These are phyloP conservation scores for Saccharomyces hybrid DNA, from an alignment of 1,139 yeast genomes.

Conservation along the genomic window DNA sequence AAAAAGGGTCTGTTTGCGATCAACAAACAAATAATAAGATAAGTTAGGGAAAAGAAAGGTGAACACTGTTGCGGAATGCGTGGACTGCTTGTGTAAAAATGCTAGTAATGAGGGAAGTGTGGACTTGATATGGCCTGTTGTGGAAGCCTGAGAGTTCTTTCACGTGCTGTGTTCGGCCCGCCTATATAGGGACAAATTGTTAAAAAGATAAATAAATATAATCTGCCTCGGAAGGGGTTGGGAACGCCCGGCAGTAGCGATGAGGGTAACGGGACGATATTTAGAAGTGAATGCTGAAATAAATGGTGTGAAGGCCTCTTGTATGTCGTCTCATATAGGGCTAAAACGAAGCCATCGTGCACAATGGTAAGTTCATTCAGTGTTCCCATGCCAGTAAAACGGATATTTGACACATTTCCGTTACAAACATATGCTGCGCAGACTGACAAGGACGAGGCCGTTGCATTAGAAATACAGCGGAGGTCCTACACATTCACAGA, in stretches of 20 bases:
- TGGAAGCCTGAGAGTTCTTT: background rate
- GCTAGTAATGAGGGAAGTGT: background rate
- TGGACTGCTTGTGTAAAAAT: background rate
- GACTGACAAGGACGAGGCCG: slow-evolving; percentile 6
- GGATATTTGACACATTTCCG: slow-evolving; percentile 15
- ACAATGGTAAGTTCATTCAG: background rate
- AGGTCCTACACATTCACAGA: background rate
- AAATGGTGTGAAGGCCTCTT: background rate
- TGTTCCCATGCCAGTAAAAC: slow-evolving; percentile 11
- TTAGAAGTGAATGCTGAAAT: background rate
- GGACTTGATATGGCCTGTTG: background rate
- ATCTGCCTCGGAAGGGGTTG: background rate
- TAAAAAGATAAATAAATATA: background rate
- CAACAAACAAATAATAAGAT: background rate
- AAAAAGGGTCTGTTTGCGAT: background rate
- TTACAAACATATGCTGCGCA: slow-evolving; percentile 10
- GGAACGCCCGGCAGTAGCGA: background rate
- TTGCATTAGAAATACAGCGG: background rate
- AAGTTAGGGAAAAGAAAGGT: background rate
- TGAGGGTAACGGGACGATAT: background rate
- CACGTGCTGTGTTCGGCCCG: slow-evolving; percentile 1
- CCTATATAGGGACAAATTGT: background rate
- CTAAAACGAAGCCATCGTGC: background rate
- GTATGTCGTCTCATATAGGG: background rate
- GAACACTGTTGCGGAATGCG: background rate